Conservation (phyloP, 352 stramenopile genomes). For the Globisporangium orthogonon region DNA sequence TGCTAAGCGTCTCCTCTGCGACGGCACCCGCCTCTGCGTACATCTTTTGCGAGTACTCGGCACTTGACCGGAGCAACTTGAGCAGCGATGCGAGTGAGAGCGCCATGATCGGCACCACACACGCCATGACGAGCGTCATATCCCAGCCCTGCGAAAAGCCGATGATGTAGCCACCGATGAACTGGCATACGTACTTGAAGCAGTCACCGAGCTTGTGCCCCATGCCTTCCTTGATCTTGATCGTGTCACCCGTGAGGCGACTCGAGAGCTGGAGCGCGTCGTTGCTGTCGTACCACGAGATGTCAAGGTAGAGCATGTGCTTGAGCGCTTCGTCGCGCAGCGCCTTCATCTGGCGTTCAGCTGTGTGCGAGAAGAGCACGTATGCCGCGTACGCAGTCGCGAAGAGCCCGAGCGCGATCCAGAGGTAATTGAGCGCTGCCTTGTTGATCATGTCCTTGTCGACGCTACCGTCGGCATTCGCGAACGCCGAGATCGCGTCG, state of each 20-base stretch:
- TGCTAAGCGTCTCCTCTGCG: slow-evolving; percentile 49
- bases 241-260: slow-evolving; percentile 31
- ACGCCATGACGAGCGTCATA: slow-evolving; percentile 36
- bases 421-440: slow-evolving; percentile 20
- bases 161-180: slow-evolving; percentile 34
- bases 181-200: slow-evolving; percentile 27
- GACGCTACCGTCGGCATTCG: slow-evolving; percentile 14
- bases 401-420: slow-evolving; percentile 28
- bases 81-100: slow-evolving; percentile 30
- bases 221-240: slow-evolving; percentile 59
- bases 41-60: slow-evolving; percentile 27
- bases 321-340: slow-evolving; percentile 23
- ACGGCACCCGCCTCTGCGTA: slow-evolving; percentile 43
- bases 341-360: slow-evolving; percentile 42
- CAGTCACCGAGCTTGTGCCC: slow-evolving; percentile 41
- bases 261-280: slow-evolving; percentile 36
- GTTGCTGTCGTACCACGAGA: slow-evolving; percentile 42
- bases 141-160: slow-evolving; percentile 43
- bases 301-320: slow-evolving; percentile 47
- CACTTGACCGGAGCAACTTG: slow-evolving; percentile 13
- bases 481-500: slow-evolving; percentile 32
- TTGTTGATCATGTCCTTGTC: slow-evolving; percentile 24
- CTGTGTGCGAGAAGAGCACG: slow-evolving; percentile 19
- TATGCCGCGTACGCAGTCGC: slow-evolving; percentile 24
- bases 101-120: slow-evolving; percentile 36